A percentile compares a stretch with the other conserved stretches of the same genome.
Evolutionary conservation across 257 asterid genomes (phyloP).

Genomic region (Solanum bulbocastanum): DNA sequence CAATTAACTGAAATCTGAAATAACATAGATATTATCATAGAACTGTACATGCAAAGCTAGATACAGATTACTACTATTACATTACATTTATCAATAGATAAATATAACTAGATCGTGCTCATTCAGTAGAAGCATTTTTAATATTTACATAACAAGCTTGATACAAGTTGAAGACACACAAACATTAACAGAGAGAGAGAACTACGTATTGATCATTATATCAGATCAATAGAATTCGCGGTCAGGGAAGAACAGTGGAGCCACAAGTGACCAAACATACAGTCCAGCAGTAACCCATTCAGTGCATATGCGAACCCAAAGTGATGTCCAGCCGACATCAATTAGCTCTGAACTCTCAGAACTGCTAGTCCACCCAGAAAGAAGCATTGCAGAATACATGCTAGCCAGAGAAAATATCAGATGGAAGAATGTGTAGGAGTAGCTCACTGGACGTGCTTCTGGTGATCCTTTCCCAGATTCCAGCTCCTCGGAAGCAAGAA

Average conservation of each 20-base stretch:
- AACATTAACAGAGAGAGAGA: not conserved
- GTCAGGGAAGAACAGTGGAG: conserved; percentile 64
- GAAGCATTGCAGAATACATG: conserved; percentile 99
- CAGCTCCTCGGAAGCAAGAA: conserved; percentile 51
- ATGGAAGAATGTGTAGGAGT: conserved; percentile 91
- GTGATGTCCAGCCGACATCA: conserved; percentile 87
- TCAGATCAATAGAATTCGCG: conserved; percentile 36
- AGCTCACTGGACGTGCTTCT: conserved; percentile 64
- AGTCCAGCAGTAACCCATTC: conserved; percentile 90
- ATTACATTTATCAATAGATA: not conserved
- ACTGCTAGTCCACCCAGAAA: conserved; percentile 86
- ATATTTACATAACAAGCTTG: not conserved
- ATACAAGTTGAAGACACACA: not conserved
- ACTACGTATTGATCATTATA: not conserved
- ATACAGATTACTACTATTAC: not conserved
- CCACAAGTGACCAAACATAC: conserved; percentile 90
- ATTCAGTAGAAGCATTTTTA: not conserved
- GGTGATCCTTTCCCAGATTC: conserved; percentile 61
- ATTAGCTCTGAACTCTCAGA: conserved; percentile 60
- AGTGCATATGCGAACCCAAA: conserved; percentile 82
- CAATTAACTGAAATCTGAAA: not conserved
- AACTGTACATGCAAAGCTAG: not conserved
- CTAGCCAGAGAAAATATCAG: conserved; percentile 92
- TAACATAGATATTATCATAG: not conserved
- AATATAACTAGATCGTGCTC: not conserved